Conservation (phyloP, 179 eudicot genomes). For the Beta corolliflora region DNA sequence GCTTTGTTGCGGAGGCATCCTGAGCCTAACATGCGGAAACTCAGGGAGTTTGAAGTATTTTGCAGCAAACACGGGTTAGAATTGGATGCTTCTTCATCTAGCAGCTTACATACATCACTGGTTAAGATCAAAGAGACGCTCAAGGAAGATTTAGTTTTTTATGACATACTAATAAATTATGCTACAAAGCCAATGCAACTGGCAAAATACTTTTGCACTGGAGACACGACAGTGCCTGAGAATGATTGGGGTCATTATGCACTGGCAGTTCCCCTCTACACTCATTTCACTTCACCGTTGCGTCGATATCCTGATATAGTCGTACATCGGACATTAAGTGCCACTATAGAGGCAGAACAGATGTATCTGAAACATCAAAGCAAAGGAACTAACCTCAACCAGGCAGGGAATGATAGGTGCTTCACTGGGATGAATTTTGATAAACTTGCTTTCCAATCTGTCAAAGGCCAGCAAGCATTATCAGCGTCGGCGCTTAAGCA, state of each 20-base stretch:
- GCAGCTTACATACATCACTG: conserved; percentile 58
- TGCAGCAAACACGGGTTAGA: conserved; percentile 67
- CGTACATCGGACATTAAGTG: conserved; percentile 79
- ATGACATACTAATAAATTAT: conserved; percentile 68
- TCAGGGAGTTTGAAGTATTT: conserved; percentile 62
- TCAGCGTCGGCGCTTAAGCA: conserved; percentile 60
- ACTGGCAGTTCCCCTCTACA: conserved; percentile 80
- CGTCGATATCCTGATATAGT: conserved; percentile 91
- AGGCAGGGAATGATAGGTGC: conserved; percentile 37
- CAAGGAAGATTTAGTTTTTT: conserved; percentile 65
- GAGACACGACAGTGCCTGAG: conserved; percentile 54
- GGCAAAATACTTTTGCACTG: conserved; percentile 81
- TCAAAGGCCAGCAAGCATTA: conserved; percentile 56
- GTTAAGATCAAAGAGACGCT: conserved; percentile 62
- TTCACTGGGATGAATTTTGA: conserved; percentile 63
- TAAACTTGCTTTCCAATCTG: conserved; percentile 46
- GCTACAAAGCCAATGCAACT: conserved; percentile 93
- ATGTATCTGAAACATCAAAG: conserved; percentile 43
- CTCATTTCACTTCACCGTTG: conserved; percentile 93
- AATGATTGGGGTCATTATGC: conserved; percentile 83
- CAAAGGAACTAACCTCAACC: conserved; percentile 15
- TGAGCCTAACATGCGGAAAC: conserved; percentile 76
- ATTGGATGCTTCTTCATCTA: conserved; percentile 73
- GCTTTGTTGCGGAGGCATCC: conserved; percentile 89
- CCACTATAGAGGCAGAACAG: conserved; percentile 83